A percentile compares a stretch with the other conserved stretches of the same genome.
phyloP scores from a whole-genome alignment of 805 yeast genomes.

The Brettanomyces naardenensis region DNA sequence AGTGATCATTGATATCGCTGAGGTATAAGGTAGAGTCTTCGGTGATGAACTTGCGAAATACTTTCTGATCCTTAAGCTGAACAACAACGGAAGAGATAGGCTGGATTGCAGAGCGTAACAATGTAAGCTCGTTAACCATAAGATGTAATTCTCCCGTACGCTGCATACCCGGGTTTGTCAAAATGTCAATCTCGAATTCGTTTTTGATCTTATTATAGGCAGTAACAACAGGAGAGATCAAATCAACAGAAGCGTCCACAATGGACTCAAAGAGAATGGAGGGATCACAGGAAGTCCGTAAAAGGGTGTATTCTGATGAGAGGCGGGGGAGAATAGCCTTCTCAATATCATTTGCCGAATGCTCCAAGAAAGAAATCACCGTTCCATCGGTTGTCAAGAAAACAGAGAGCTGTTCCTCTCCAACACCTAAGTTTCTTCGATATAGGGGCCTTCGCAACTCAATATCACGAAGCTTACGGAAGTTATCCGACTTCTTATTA shows the following conservation, averaged over 20 bases:
- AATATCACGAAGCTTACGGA: constrained; percentile 22
- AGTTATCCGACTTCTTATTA: constrained; percentile 1
- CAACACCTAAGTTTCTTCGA: constrained; percentile 35
- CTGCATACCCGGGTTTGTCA: constrained; percentile 39
- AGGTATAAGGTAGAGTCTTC: constrained; percentile 40
- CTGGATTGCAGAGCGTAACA: constrained; percentile 36
- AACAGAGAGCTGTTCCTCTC: constrained; percentile 48
- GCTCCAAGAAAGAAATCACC: constrained; percentile 50
- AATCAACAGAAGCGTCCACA: constrained; percentile 47
- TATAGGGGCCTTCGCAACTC: constrained; percentile 39
- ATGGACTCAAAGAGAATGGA: constrained; percentile 46
- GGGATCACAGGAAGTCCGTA: constrained; percentile 44
- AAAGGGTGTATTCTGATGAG: constrained; percentile 35
- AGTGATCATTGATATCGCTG: constrained; percentile 51
- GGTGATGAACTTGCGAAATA: constrained; percentile 24
- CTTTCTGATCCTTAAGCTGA: constrained; percentile 34
- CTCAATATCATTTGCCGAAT: constrained; percentile 45
- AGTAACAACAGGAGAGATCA: constrained; percentile 42
- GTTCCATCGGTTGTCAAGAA: constrained; percentile 37
- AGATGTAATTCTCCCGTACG: constrained; percentile 47
- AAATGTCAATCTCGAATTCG: constrained; percentile 44
- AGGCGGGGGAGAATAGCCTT: constrained; percentile 43
- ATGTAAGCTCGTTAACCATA: constrained; percentile 44
- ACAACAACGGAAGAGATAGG: constrained; percentile 41
- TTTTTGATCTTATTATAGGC: constrained; percentile 42